Evolutionary conservation across 768 basidiomycete species (phyloP).

Genomic region (Collybiopsis confluens): DNA sequence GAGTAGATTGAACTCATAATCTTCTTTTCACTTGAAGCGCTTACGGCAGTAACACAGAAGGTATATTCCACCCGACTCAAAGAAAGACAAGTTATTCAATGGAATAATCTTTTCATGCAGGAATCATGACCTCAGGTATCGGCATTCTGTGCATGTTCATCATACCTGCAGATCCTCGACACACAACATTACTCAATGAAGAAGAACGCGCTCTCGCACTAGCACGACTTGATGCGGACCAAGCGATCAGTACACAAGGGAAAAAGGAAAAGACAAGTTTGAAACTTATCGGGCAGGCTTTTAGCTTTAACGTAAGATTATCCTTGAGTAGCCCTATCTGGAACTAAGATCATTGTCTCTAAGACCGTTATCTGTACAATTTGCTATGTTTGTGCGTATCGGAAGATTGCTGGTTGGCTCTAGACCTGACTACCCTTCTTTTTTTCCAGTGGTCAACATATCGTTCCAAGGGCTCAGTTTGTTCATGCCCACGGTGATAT

Average conservation of each 20-base stretch:
- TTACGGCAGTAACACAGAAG: background rate
- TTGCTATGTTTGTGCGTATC: slow-evolving; percentile 12
- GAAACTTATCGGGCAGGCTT: slow-evolving; percentile 23
- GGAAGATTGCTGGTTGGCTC: background rate
- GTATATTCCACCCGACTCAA: too few relatives aligned
- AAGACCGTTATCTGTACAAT: slow-evolving; percentile 17
- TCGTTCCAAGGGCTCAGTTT: slow-evolving; percentile 41
- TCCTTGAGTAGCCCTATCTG: background rate
- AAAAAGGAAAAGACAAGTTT: slow-evolving; percentile 26
- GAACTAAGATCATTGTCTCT: background rate
- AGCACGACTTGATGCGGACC: slow-evolving; percentile 31
- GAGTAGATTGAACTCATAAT: background rate
- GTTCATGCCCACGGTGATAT: slow-evolving; percentile 44
- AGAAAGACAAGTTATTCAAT: background rate
- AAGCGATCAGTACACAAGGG: slow-evolving; percentile 22
- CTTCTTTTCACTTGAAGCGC: too few relatives aligned
- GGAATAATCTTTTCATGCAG: slow-evolving; percentile 12
- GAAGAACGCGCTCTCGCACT: slow-evolving; percentile 31
- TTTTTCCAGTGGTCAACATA: slow-evolving; percentile 31
- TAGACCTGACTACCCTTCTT: background rate
- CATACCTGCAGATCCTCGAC: slow-evolving; percentile 31
- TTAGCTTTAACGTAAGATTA: slow-evolving; percentile 27
- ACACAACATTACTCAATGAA: slow-evolving; percentile 26
- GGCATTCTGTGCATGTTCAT: slow-evolving; percentile 31
- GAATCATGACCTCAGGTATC: slow-evolving; percentile 33